Conservation (phyloP, 2,329 filamentous ascomycete species). For the Penicillium glabrum region DNA sequence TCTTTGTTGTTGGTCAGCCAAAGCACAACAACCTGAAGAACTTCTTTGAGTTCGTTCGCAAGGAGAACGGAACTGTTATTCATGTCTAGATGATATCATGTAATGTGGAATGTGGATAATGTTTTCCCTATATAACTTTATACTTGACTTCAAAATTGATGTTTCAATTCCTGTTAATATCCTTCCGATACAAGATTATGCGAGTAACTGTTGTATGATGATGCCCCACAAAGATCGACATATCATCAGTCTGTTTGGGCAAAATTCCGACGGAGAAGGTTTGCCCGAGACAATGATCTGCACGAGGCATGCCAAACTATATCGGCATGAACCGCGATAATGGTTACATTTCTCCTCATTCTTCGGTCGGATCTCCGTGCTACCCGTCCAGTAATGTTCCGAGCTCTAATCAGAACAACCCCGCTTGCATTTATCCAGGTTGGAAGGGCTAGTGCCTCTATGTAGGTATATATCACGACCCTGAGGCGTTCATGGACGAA, state of each 20-base stretch:
- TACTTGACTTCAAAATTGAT: neutral
- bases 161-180: neutral
- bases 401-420: neutral
- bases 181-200: too few relatives aligned
- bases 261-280: constrained; percentile 4
- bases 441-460: neutral
- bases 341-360: constrained; percentile 17
- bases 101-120: neutral
- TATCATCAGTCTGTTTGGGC: neutral
- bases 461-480: neutral
- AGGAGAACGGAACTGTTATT: constrained; percentile 18
- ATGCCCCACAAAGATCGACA: neutral
- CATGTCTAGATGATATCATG: constrained; percentile 1
- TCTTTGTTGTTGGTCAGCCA: constrained; percentile 18
- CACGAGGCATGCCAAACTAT: neutral
- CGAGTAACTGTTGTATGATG: neutral
- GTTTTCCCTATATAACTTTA: neutral
- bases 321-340: constrained; percentile 4
- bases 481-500: neutral
- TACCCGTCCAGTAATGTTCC: neutral
- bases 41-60: constrained; percentile 19
- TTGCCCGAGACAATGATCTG: neutral
- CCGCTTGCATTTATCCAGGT: neutral
- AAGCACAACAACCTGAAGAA: constrained; percentile 15
- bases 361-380: neutral